Conservation (phyloP, 345 rosid genomes). For the Turnera subulata region DNA sequence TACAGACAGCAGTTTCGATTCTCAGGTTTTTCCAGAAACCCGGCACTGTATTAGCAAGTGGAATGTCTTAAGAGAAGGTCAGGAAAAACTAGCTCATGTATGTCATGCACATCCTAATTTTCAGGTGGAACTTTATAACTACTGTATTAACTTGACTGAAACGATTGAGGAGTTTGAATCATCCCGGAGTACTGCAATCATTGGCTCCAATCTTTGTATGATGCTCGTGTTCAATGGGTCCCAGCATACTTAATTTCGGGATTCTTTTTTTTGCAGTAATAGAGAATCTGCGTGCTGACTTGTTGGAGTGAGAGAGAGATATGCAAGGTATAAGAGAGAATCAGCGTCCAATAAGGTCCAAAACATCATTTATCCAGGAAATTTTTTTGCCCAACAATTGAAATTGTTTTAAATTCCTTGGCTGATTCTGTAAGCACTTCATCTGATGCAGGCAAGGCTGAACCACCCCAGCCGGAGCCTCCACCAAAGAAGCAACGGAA, state of each 20-base stretch:
- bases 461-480: constrained; percentile 43
- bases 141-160: constrained; percentile 89
- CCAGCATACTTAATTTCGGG: constrained; percentile 81
- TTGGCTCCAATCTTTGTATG: constrained; percentile 81
- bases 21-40: constrained; percentile 77
- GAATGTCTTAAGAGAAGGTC: constrained; percentile 90
- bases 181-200: constrained; percentile 75
- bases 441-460: constrained; percentile 44
- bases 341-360: not conserved
- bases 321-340: no score
- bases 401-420: no score
- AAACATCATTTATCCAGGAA: not conserved
- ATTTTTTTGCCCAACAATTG: not conserved
- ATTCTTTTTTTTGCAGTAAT: constrained; percentile 81
- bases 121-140: constrained; percentile 74
- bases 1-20: constrained; percentile 61
- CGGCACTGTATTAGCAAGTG: constrained; percentile 89
- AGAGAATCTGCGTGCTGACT: no score
- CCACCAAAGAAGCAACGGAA: constrained; percentile 58
- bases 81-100: constrained; percentile 79
- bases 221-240: constrained; percentile 87
- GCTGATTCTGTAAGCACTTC: no score
- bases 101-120: constrained; percentile 67
- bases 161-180: constrained; percentile 92
- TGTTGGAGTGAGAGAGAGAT: no score